Evolutionary conservation across 495 filamentous ascomycete species (phyloP).

Genomic region (Immersiella caudata): DNA sequence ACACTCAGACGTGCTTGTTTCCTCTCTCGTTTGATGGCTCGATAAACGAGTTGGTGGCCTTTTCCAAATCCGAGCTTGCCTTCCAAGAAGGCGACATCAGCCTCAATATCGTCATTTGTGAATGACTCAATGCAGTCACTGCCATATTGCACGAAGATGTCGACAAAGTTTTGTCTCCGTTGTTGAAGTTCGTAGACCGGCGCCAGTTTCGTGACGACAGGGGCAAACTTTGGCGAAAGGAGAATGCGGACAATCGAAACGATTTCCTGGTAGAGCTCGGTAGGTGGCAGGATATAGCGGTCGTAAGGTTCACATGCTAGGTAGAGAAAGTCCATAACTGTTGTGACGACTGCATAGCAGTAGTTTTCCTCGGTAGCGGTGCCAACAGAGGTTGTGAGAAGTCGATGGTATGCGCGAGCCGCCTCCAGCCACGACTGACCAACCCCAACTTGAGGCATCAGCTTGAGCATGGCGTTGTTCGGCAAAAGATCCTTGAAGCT

Average conservation of each 20-base stretch:
- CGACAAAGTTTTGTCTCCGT: neutral
- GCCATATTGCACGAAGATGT: neutral
- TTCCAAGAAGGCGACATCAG: neutral
- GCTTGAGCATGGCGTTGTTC: conserved; percentile 4
- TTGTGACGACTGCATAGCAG: neutral
- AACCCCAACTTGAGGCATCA: neutral
- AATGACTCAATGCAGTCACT: neutral
- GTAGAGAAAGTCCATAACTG: conserved; percentile 6
- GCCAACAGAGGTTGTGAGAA: neutral
- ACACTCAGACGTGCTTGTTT: neutral
- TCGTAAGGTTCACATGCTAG: conserved; percentile 2
- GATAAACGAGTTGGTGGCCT: neutral
- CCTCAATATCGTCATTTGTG: neutral
- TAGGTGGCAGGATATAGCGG: neutral
- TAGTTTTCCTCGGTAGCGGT: neutral
- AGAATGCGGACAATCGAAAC: neutral
- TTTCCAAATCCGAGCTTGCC: neutral
- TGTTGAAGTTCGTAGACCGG: neutral
- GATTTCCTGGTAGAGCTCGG: neutral
- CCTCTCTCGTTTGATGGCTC: neutral
- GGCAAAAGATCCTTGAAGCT: conserved; percentile 3
- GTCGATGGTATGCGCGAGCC: neutral
- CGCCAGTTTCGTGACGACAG: too few species aligned
- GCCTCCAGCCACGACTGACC: neutral
- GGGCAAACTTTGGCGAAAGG: neutral